Conservation (phyloP, 129 eudicot genomes). For the Dittrichia graveolens region DNA sequence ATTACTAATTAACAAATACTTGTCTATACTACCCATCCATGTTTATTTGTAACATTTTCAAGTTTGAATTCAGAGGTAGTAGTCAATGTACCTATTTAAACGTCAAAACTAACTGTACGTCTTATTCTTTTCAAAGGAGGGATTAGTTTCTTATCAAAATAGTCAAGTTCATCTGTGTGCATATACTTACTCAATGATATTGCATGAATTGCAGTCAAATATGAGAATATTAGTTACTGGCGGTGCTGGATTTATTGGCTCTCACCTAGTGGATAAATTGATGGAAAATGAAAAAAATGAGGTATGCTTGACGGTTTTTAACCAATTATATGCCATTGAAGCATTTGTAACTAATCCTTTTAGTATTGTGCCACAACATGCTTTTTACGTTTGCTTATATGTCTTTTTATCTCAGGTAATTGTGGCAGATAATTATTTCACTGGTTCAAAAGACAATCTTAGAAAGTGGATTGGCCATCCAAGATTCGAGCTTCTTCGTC, state of each 20-base stretch:
- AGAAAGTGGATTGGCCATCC: slow-evolving; percentile 93
- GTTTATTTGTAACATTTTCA: not conserved
- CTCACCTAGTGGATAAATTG: slow-evolving; percentile 86
- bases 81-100: too few species aligned
- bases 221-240: slow-evolving; percentile 95
- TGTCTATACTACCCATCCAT: not conserved
- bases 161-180: slow-evolving; percentile 3
- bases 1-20: slow-evolving; percentile 11
- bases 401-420: slow-evolving; percentile 55
- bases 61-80: not conserved
- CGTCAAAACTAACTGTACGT: too few species aligned
- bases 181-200: not conserved
- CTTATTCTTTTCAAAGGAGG: too few species aligned
- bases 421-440: slow-evolving; percentile 87
- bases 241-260: slow-evolving; percentile 98
- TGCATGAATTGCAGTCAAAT: slow-evolving; percentile 58
- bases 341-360: not conserved
- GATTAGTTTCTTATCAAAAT: not conserved
- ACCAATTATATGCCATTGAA: not conserved
- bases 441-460: slow-evolving; percentile 91
- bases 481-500: slow-evolving; percentile 91
- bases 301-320: slow-evolving; percentile 34
- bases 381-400: not conserved
- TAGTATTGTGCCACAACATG: not conserved
- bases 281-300: slow-evolving; percentile 96